phyloP scores from a whole-genome alignment of 2,329 filamentous ascomycete species.

The Diplodia scrobiculata region DNA sequence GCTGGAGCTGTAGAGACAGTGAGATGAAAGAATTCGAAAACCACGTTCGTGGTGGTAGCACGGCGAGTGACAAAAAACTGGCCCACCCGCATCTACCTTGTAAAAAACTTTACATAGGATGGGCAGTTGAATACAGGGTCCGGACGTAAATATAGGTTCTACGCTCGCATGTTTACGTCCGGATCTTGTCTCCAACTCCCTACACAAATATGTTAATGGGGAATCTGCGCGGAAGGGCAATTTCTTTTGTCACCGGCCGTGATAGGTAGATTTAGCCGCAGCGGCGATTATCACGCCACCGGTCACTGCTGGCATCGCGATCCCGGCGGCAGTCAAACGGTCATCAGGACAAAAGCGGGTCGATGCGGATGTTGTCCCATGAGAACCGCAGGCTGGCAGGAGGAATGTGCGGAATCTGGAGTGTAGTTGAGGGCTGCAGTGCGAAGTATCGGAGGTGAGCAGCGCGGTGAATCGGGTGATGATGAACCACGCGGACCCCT shows the following conservation, averaged over 20 bases:
- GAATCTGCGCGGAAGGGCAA: too few species aligned
- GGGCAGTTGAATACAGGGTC: too few species aligned
- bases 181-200: too few species aligned
- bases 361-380: not conserved
- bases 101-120: too few species aligned
- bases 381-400: constrained; percentile 2
- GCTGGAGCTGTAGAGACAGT: not conserved
- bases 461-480: not conserved
- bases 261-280: not conserved
- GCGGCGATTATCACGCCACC: constrained; percentile 19
- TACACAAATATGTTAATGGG: too few species aligned
- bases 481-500: not conserved
- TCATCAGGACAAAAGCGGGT: not conserved
- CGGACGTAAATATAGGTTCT: too few species aligned
- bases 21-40: not conserved
- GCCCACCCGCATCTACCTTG: too few species aligned
- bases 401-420: constrained; percentile 10
- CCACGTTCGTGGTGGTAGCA: not conserved
- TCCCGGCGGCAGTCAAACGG: not conserved
- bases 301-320: not conserved
- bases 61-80: too few species aligned
- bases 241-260: too few species aligned
- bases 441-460: not conserved
- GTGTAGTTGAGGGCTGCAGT: not conserved
- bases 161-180: too few species aligned